Conservation (phyloP, 768 basidiomycete genomes). For the Coprinellus aureogranulatus region DNA sequence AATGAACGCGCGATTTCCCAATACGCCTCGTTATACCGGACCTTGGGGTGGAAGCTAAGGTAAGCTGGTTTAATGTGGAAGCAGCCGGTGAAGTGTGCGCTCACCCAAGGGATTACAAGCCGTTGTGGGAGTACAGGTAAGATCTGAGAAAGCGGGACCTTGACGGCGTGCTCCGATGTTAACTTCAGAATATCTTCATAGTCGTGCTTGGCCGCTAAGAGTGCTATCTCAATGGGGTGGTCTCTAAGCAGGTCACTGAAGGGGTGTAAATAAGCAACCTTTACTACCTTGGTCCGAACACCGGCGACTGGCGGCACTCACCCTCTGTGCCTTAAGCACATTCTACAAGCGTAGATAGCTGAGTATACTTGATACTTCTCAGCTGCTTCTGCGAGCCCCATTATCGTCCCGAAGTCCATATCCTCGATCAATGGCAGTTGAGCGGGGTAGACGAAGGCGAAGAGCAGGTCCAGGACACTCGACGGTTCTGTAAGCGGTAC, state of each 20-base stretch:
- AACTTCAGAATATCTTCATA: not conserved
- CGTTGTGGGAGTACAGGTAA: not conserved
- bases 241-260: not conserved
- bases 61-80: not conserved
- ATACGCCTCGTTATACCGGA: not conserved
- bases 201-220: not conserved
- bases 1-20: too few relatives aligned
- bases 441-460: conserved; percentile 26
- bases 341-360: conserved; percentile 22
- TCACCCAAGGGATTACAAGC: not conserved
- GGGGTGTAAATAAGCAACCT: too few relatives aligned
- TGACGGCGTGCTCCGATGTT: not conserved
- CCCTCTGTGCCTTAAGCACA: conserved; percentile 12
- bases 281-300: not conserved
- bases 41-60: not conserved
- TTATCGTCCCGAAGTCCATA: conserved; percentile 17
- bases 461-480: conserved; percentile 21
- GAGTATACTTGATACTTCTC: conserved; percentile 28
- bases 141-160: not conserved
- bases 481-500: conserved; percentile 22
- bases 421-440: conserved; percentile 18
- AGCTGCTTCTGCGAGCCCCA: conserved; percentile 23
- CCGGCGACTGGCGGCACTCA: not conserved
- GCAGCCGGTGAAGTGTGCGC: not conserved
- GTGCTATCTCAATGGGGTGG: not conserved